Conservation (phyloP, 139 green algal genomes). For the Chlorella vulgaris region DNA sequence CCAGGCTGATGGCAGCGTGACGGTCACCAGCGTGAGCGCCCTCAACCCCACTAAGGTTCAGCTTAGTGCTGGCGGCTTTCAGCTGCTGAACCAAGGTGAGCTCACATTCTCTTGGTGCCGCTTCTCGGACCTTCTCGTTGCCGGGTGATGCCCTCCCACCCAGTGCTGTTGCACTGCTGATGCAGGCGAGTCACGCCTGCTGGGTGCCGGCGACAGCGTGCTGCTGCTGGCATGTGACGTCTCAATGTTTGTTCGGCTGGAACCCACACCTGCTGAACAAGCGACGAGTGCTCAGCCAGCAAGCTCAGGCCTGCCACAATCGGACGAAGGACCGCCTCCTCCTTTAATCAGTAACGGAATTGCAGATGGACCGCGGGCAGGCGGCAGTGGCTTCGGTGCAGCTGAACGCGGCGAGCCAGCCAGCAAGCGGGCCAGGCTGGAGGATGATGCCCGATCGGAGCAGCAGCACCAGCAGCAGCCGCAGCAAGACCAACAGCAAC, state of each 20-base stretch:
- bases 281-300: not conserved
- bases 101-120: too few species aligned
- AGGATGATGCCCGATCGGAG: not conserved
- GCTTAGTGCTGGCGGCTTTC: not conserved
- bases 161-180: too few species aligned
- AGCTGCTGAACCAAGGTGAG: not conserved
- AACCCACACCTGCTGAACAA: not conserved
- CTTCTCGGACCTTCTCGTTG: too few species aligned
- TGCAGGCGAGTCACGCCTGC: not conserved
- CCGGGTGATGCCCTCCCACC: too few species aligned
- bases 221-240: slow-evolving; percentile 21
- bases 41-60: slow-evolving; percentile 14
- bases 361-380: too few species aligned
- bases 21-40: not conserved
- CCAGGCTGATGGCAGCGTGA: not conserved
- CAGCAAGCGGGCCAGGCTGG: not conserved
- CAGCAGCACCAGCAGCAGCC: slow-evolving; percentile 5
- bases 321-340: not conserved
- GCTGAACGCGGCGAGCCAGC: too few species aligned
- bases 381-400: too few species aligned
- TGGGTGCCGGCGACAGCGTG: slow-evolving; percentile 5
- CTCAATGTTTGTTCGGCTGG: not conserved
- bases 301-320: too few species aligned
- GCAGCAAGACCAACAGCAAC: not conserved
- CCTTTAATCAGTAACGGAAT: too few species aligned